phyloP scores from a whole-genome alignment of 2,329 filamentous ascomycete species.

The Epichloe typhina region DNA sequence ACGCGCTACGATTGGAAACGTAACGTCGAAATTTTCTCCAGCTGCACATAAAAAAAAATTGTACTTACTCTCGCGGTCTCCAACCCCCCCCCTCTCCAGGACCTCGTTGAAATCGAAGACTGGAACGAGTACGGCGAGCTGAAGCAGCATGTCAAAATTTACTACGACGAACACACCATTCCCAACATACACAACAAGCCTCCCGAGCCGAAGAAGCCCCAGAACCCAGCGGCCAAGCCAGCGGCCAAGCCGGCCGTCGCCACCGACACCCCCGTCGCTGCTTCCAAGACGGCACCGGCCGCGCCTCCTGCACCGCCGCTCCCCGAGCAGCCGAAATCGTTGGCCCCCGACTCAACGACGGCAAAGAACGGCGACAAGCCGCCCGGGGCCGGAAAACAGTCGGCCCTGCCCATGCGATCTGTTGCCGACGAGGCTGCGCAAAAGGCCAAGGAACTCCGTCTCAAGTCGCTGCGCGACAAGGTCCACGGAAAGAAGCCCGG shows the following conservation, averaged over 20 bases:
- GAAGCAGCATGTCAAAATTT: conserved; percentile 66
- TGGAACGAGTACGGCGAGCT: conserved; percentile 99
- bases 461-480: conserved; percentile 41
- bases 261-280: conserved; percentile 7
- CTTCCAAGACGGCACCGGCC: conserved; percentile 10
- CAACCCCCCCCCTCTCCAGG: conserved; percentile 35
- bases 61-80: not conserved
- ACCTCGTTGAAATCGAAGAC: conserved; percentile 87
- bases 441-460: conserved; percentile 47
- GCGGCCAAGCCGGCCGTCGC: conserved; percentile 14
- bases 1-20: too few relatives aligned
- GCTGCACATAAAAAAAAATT: too few relatives aligned
- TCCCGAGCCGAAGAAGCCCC: conserved; percentile 23
- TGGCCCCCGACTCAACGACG: conserved; percentile 8
- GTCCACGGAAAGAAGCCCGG: conserved; percentile 33
- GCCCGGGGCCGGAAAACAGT: conserved; percentile 8
- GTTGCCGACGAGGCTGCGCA: conserved; percentile 52
- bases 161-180: conserved; percentile 49
- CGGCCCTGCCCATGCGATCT: conserved; percentile 33
- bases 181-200: conserved; percentile 40
- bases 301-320: conserved; percentile 7
- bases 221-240: conserved; percentile 12
- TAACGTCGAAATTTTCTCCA: too few relatives aligned
- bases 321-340: conserved; percentile 13
- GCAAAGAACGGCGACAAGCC: conserved; percentile 14